These are phyloP conservation scores for Globisporangium viniferum DNA, from an alignment of 352 stramenopile genomes.

Conservation along the genomic window DNA sequence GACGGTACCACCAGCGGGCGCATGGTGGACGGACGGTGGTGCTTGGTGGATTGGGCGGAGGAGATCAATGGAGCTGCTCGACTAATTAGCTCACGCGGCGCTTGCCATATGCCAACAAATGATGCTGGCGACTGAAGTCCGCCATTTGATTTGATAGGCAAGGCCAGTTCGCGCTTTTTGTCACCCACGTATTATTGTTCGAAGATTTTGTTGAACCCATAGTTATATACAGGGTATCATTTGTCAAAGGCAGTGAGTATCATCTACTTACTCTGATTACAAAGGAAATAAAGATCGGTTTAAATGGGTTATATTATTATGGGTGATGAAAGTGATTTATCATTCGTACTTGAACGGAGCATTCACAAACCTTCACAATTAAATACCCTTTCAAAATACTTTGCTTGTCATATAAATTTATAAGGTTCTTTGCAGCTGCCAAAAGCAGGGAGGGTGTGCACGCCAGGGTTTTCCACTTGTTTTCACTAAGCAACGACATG, in stretches of 20 bases:
- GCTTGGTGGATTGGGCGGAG: background rate
- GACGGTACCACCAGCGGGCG: background rate
- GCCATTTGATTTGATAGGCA: background rate
- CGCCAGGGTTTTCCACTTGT: no score
- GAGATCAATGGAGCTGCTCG: background rate
- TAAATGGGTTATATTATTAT: no score
- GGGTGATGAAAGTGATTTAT: no score
- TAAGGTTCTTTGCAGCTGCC: no score
- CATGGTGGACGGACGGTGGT: background rate
- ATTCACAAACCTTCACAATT: no score
- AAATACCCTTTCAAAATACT: no score
- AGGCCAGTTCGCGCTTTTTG: background rate
- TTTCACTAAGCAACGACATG: no score
- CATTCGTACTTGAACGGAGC: no score
- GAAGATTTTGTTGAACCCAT: background rate
- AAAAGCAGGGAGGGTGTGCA: no score
- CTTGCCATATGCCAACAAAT: background rate
- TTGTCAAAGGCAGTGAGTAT: background rate
- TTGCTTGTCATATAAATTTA: no score
- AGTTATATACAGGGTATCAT: background rate
- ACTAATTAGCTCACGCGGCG: background rate
- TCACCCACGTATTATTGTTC: background rate
- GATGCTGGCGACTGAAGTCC: background rate
- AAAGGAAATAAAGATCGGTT: no score
- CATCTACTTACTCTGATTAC: background rate